These are phyloP conservation scores for Physaria fendleri DNA, from an alignment of 345 rosid species.

Conservation along the genomic window DNA sequence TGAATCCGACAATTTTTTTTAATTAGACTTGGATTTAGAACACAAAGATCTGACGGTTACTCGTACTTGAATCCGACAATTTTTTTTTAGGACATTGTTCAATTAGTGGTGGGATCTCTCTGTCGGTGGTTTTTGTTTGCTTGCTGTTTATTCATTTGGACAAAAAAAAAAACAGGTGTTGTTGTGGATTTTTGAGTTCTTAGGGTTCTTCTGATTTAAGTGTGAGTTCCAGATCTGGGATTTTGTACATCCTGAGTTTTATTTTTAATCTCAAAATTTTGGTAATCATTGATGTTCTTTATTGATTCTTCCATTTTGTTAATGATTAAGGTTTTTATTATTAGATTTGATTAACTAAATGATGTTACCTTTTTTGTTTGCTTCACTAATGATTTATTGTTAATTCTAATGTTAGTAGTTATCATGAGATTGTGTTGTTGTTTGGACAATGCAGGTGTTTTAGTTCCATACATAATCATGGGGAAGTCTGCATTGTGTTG, in stretches of 20 bases:
- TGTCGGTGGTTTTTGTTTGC: conserved; percentile 22
- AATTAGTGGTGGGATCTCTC: not conserved
- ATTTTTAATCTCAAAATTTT: not conserved
- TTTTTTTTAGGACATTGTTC: conserved; percentile 12
- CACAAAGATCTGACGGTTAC: conserved; percentile 27
- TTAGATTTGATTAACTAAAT: conserved; percentile 1
- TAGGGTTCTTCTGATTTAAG: conserved; percentile 26
- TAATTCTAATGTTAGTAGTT: too few species aligned
- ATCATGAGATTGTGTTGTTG: conserved; percentile 23
- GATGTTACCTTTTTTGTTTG: not conserved
- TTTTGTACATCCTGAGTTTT: not conserved
- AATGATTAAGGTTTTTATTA: conserved; percentile 3
- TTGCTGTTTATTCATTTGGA: not conserved
- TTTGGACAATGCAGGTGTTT: conserved; percentile 23
- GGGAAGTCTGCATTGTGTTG: conserved; percentile 50
- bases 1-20: conserved; percentile 5
- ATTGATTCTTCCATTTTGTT: not conserved
- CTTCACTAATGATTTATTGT: not conserved
- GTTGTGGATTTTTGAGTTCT: conserved; percentile 38
- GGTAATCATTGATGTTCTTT: not conserved
- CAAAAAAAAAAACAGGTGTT: conserved; percentile 37
- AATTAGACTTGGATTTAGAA: too few species aligned
- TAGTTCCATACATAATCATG: conserved; percentile 35
- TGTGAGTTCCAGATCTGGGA: conserved; percentile 63
- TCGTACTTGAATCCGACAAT: not conserved